These are phyloP conservation scores for Kazachstania bromeliacearum DNA, from an alignment of 805 yeast genomes.

Conservation along the genomic window DNA sequence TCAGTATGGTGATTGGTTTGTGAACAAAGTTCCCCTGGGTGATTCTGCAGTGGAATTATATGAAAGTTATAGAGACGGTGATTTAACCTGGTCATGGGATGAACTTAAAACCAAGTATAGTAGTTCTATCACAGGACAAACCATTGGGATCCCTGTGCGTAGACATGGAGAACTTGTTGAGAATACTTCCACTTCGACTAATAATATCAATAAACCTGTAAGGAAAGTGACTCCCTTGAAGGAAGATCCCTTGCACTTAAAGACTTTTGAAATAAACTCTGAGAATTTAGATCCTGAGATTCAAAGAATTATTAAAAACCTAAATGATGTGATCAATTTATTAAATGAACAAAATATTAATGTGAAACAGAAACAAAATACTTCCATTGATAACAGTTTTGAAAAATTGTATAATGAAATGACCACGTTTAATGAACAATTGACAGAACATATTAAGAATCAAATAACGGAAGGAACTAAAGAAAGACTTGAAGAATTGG, in stretches of 20 bases:
- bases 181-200: background rate
- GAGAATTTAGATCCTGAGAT: background rate
- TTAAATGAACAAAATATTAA: constrained; percentile 21
- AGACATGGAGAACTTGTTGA: constrained; percentile 3
- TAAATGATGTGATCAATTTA: constrained; percentile 29
- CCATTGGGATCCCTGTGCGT: constrained; percentile 13
- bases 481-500: constrained; percentile 14
- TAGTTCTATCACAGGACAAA: constrained; percentile 15
- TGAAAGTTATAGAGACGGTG: constrained; percentile 31
- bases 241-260: background rate
- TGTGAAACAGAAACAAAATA: constrained; percentile 19
- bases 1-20: constrained; percentile 50
- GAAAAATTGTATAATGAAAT: constrained; percentile 10
- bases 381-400: constrained; percentile 18
- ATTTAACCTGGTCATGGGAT: constrained; percentile 9
- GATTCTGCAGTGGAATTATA: constrained; percentile 42
- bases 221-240: background rate
- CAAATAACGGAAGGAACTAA: constrained; percentile 12
- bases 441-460: constrained; percentile 10
- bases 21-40: constrained; percentile 57
- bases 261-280: background rate
- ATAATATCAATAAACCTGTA: background rate
- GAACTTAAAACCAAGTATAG: constrained; percentile 19
- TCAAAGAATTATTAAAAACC: constrained; percentile 13
- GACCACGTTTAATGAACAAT: constrained; percentile 9